Base-by-base conservation (phyloP, 352 stramenopile genomes). In the Phytophthora pseudosyringae region DNA sequence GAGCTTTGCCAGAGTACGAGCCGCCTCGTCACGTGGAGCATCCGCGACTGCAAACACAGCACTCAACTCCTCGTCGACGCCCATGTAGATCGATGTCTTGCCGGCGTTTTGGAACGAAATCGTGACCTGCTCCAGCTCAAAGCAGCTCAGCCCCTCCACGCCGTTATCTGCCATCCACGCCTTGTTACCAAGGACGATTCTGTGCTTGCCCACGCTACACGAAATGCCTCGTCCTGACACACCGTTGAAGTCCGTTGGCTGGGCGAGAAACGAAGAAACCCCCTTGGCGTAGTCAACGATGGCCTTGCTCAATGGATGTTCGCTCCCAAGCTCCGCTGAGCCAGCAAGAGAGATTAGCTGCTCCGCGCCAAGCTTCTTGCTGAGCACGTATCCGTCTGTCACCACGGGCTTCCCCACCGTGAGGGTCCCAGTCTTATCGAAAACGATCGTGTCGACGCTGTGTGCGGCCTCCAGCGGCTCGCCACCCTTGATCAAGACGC, bases 341-440 rank as follows among this genome's bases (percentile, higher is more conserved):
- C 78, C 92, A 11, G 95, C 80, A 43, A 98, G 64, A 50, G 75
- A 78, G 50, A 95, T 88, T 12, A 97, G 54, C 52, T 86, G 69
- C 29, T 91, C 80, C 41, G 97, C 85, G 18, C 52, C 75, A 29
- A 87, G 21, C 15, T 66, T 74, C 39, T 78, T 83, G 54, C 54
- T 88, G 45, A 90, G 49, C 16, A 91, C 73, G 10, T 91, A 70
- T 16, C 90, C 73, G 54, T 96, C 76, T 45, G 81, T 90, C 43
- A 98, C 87, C 4, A 78, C 70, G 0, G 95, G 95, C 35, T 91
- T 79, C 5, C 96, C 96, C 10, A 89, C 77, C 1, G 96, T 99
- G 15, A 99, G 64, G 3, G 97, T 99, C 0, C 98, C 98, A 0
- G 98, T 99, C 83, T 99, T 99, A 79, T 99, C 98, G 75, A 99